Evolutionary conservation across 2,329 filamentous ascomycete species (phyloP).

Genomic region (Akanthomyces dipterigenus): DNA sequence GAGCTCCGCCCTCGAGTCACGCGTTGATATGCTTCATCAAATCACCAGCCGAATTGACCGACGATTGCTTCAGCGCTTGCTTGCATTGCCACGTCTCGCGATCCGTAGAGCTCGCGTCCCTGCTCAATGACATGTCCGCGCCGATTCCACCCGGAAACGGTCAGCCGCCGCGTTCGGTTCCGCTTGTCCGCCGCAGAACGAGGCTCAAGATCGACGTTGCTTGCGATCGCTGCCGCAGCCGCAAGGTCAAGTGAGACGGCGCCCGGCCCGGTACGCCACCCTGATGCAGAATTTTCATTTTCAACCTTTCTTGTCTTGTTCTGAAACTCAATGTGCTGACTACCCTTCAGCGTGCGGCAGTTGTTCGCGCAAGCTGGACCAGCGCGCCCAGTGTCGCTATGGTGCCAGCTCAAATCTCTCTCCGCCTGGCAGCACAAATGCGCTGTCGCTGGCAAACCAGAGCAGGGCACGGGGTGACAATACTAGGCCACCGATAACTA

Average conservation of each 20-base stretch:
- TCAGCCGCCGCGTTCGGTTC: neutral
- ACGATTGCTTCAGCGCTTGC: neutral
- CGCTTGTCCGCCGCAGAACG: conserved; percentile 21
- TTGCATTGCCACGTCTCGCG: neutral
- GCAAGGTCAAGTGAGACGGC: conserved; percentile 38
- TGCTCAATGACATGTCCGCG: neutral
- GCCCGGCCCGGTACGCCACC: conserved; percentile 27
- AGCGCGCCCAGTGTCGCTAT: conserved; percentile 25
- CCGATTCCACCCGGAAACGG: neutral
- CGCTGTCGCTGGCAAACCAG: neutral
- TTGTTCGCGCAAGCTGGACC: conserved; percentile 23
- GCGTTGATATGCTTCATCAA: conserved; percentile 2
- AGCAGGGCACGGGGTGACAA: neutral
- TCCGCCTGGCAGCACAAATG: neutral
- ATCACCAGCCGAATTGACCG: neutral
- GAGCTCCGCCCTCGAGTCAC: neutral
- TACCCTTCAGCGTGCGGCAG: conserved; percentile 23
- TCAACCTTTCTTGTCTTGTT: neutral
- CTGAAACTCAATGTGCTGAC: neutral
- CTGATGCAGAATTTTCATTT: neutral
- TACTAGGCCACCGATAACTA: neutral
- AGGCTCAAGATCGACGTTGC: conserved; percentile 38
- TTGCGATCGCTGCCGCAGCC: conserved; percentile 34
- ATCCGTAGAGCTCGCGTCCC: neutral
- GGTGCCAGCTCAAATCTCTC: conserved; percentile 10